Evolutionary conservation across 108 stramenopile genomes (phyloP).

Genomic region (Mediolabrus comicus): DNA sequence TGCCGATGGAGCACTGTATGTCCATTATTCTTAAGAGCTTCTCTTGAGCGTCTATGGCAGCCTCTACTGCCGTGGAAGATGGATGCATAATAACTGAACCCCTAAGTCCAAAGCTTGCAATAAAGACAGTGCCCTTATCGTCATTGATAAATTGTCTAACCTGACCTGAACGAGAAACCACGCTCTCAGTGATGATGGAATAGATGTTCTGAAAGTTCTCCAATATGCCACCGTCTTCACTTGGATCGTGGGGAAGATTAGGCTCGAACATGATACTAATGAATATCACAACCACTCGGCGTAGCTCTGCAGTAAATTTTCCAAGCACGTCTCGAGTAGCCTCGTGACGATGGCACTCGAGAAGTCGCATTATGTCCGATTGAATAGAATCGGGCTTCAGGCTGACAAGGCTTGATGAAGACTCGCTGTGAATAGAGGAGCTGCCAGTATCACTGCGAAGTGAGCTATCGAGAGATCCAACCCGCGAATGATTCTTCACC

Average conservation of each 20-base stretch:
- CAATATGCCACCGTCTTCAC: slow-evolving; percentile 7
- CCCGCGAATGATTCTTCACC: not conserved
- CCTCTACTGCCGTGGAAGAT: slow-evolving; percentile 18
- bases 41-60: slow-evolving; percentile 15
- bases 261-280: slow-evolving; percentile 21
- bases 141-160: slow-evolving; percentile 57
- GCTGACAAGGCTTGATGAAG: not conserved
- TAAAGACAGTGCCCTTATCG: slow-evolving; percentile 47
- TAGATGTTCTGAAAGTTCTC: slow-evolving; percentile 23
- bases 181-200: slow-evolving; percentile 15
- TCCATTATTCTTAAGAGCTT: slow-evolving; percentile 23
- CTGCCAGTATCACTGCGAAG: not conserved
- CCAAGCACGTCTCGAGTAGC: slow-evolving; percentile 20
- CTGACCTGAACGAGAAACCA: slow-evolving; percentile 39
- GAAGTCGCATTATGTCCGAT: slow-evolving; percentile 9
- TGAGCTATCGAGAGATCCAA: not conserved
- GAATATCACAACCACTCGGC: slow-evolving; percentile 24
- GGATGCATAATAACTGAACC: slow-evolving; percentile 23
- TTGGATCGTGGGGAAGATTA: slow-evolving; percentile 13
- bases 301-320: slow-evolving; percentile 23
- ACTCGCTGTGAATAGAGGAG: not conserved
- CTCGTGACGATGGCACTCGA: slow-evolving; percentile 21
- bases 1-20: slow-evolving; percentile 27
- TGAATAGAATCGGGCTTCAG: slow-evolving; percentile 1
- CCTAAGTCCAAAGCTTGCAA: slow-evolving; percentile 25